These are phyloP conservation scores for Maudiozyma serrabonitensis DNA, from an alignment of 805 yeast species.

Conservation along the genomic window DNA sequence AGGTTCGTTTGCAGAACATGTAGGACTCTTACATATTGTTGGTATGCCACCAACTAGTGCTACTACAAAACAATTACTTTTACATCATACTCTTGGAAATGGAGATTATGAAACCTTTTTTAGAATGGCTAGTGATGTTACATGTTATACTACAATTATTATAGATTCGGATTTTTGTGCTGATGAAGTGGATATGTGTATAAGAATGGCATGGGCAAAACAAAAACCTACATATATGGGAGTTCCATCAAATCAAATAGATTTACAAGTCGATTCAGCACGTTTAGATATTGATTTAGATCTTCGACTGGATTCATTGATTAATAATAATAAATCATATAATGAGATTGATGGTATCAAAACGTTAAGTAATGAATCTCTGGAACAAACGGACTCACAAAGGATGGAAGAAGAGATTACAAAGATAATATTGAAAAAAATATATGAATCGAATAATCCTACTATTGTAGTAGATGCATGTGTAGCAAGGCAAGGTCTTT, in stretches of 20 bases:
- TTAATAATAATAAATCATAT: conserved; percentile 22
- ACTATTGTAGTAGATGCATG: conserved; percentile 72
- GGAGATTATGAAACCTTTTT: conserved; percentile 63
- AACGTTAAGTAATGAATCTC: neutral
- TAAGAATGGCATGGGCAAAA: conserved; percentile 51
- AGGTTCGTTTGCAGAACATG: conserved; percentile 76
- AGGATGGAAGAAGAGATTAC: conserved; percentile 42
- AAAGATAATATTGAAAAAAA: conserved; percentile 37
- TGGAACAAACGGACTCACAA: neutral
- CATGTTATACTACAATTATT: conserved; percentile 49
- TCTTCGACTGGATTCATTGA: neutral
- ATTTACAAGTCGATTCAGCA: conserved; percentile 40
- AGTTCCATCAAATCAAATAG: conserved; percentile 66
- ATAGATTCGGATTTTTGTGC: conserved; percentile 52
- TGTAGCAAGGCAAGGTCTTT: conserved; percentile 58
- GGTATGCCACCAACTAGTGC: conserved; percentile 54
- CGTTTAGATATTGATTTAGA: conserved; percentile 34
- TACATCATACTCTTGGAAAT: conserved; percentile 72
- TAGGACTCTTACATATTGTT: conserved; percentile 75
- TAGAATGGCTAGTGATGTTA: conserved; percentile 58
- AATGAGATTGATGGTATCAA: conserved; percentile 17
- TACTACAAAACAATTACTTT: conserved; percentile 37
- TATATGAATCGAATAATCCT: conserved; percentile 49
- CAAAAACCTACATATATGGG: conserved; percentile 75
- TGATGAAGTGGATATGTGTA: conserved; percentile 53